These are phyloP conservation scores for Gracilariopsis chorda DNA, from an alignment of 23 red algal species.

Conservation along the genomic window DNA sequence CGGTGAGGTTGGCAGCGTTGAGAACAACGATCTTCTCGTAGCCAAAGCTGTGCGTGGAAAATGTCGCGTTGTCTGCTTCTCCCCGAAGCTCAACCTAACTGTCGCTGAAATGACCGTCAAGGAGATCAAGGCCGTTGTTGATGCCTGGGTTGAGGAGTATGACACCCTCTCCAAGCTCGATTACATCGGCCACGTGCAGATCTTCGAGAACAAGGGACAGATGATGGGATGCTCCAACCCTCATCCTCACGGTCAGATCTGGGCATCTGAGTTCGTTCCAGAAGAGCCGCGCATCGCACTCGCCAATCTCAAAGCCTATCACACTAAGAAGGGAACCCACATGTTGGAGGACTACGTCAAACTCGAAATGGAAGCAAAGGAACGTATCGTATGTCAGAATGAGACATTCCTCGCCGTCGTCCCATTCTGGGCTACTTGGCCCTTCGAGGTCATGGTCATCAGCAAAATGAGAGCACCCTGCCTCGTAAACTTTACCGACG, in stretches of 20 bases:
- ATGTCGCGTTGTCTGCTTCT: conserved; percentile 96
- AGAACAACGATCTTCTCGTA: conserved; percentile 66
- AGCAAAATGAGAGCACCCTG: conserved; percentile 44
- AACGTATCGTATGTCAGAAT: conserved; percentile 89
- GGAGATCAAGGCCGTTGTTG: conserved; percentile 71
- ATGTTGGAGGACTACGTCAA: conserved; percentile 82
- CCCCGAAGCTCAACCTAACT: conserved; percentile 89
- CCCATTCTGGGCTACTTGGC: conserved; percentile 98
- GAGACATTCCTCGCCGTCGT: conserved; percentile 87
- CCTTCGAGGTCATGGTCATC: conserved; percentile 88
- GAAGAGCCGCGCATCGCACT: conserved; percentile 67
- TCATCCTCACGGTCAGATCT: conserved; percentile 98
- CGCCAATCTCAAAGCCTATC: conserved; percentile 64
- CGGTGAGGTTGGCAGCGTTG: conserved; percentile 43
- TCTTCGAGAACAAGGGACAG: conserved; percentile 98
- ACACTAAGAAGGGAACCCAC: conserved; percentile 44
- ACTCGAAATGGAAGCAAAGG: conserved; percentile 65
- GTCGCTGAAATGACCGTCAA: conserved; percentile 90
- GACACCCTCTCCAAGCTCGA: conserved; percentile 44
- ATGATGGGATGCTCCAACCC: conserved; percentile 98
- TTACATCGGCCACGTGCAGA: conserved; percentile 90
- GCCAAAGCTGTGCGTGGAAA: conserved; percentile 74
- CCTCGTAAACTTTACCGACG: conserved; percentile 55
- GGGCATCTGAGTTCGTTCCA: conserved; percentile 89
- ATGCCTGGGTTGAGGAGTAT: conserved; percentile 88